Conservation (phyloP, 2,329 filamentous ascomycete genomes). For the Orbilia oligospora region DNA sequence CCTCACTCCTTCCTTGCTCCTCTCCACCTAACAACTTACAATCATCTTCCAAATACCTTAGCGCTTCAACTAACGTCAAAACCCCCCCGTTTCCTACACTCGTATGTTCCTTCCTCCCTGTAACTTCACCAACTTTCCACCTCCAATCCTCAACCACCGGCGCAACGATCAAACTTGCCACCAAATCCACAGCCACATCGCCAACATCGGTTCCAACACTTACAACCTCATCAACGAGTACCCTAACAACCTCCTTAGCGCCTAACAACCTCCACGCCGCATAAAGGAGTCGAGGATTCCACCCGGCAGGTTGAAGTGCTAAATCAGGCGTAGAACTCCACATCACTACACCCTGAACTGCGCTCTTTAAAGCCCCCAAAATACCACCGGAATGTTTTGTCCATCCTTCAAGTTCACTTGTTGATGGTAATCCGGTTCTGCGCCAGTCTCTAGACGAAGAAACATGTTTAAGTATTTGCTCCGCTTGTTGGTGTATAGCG, state of each 20-base stretch:
- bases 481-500: conserved; percentile 78
- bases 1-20: conserved; percentile 46
- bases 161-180: conserved; percentile 48
- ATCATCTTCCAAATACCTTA: conserved; percentile 58
- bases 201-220: conserved; percentile 25
- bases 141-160: conserved; percentile 56
- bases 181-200: conserved; percentile 55
- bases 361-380: conserved; percentile 73
- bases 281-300: conserved; percentile 80
- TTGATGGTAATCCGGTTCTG: conserved; percentile 75
- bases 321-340: conserved; percentile 76
- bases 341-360: conserved; percentile 75
- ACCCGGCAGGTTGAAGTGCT: conserved; percentile 74
- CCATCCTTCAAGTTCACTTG: conserved; percentile 80
- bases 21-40: conserved; percentile 48
- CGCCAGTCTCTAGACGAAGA: conserved; percentile 73
- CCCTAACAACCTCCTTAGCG: conserved; percentile 73
- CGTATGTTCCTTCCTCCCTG: conserved; percentile 51
- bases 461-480: conserved; percentile 77
- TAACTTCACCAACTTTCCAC: conserved; percentile 45
- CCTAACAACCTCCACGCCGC: conserved; percentile 75
- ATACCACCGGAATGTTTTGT: conserved; percentile 72
- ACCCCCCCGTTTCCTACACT: conserved; percentile 33
- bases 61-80: conserved; percentile 52
- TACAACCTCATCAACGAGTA: conserved; percentile 55